These are phyloP conservation scores for Erigeron philadelphicus DNA, from an alignment of 140 eudicot species.

Conservation along the genomic window DNA sequence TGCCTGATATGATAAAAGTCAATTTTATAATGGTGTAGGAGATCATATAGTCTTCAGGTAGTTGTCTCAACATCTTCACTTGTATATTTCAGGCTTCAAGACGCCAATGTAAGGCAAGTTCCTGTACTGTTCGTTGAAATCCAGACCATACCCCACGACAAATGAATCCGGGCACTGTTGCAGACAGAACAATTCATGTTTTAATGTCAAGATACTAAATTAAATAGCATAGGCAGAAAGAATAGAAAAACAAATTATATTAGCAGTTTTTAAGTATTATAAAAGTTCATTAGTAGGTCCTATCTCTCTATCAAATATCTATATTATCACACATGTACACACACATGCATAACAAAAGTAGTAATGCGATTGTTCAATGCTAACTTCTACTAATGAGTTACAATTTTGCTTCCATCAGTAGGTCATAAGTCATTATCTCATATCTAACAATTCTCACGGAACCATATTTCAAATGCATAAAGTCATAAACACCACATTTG, in stretches of 20 bases:
- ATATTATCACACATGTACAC: neutral
- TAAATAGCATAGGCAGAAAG: neutral
- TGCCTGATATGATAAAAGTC: too few species aligned
- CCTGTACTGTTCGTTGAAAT: constrained; percentile 71
- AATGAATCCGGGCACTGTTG: constrained; percentile 85
- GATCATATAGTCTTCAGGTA: constrained; percentile 11
- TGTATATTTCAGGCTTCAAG: constrained; percentile 62
- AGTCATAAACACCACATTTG: neutral
- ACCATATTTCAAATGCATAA: neutral
- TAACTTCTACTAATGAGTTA: neutral
- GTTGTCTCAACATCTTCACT: constrained; percentile 6
- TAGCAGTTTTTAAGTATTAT: neutral
- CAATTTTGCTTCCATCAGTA: constrained; percentile 7
- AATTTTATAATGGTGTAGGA: neutral
- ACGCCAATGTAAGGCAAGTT: constrained; percentile 86
- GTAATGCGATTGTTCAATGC: neutral
- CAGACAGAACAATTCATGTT: neutral
- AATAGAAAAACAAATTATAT: neutral
- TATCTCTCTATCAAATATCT: neutral
- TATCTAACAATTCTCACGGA: neutral
- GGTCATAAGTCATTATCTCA: neutral
- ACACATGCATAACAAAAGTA: neutral
- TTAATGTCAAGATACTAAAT: constrained; percentile 1
- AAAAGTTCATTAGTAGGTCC: neutral
- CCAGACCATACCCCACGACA: constrained; percentile 90